Conservation (phyloP, 352 stramenopile genomes). For the Globisporangium irregulare region DNA sequence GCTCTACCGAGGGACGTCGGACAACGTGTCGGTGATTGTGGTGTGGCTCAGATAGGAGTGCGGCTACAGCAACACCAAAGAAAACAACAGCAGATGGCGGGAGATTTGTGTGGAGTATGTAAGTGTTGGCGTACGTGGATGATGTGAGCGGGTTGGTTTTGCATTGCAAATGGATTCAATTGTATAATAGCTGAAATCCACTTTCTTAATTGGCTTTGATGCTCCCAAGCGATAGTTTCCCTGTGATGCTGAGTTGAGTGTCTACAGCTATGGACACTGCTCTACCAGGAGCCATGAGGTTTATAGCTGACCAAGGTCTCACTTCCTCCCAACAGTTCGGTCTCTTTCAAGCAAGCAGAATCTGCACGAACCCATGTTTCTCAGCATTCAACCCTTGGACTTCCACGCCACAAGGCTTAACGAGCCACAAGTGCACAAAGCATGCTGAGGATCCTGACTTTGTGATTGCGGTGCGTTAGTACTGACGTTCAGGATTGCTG, state of each 20-base stretch:
- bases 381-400: too few species aligned
- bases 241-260: too few species aligned
- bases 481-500: not conserved
- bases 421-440: too few species aligned
- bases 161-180: not conserved
- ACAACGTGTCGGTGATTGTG: slow-evolving; percentile 92
- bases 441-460: too few species aligned
- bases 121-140: not conserved
- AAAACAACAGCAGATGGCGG: not conserved
- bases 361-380: too few species aligned
- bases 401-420: too few species aligned
- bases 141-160: not conserved
- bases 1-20: slow-evolving; percentile 84
- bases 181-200: not conserved
- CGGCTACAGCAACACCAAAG: not conserved
- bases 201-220: not conserved
- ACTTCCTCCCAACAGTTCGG: too few species aligned
- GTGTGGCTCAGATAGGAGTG: slow-evolving; percentile 79
- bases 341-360: too few species aligned
- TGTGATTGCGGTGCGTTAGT: not conserved
- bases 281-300: too few species aligned
- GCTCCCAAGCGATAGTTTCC: too few species aligned
- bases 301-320: too few species aligned
- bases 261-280: too few species aligned
- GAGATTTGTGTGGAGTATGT: not conserved